These are phyloP conservation scores for Rhodotorula sp. DNA, from an alignment of 1,284 basidiomycete genomes.

Conservation along the genomic window DNA sequence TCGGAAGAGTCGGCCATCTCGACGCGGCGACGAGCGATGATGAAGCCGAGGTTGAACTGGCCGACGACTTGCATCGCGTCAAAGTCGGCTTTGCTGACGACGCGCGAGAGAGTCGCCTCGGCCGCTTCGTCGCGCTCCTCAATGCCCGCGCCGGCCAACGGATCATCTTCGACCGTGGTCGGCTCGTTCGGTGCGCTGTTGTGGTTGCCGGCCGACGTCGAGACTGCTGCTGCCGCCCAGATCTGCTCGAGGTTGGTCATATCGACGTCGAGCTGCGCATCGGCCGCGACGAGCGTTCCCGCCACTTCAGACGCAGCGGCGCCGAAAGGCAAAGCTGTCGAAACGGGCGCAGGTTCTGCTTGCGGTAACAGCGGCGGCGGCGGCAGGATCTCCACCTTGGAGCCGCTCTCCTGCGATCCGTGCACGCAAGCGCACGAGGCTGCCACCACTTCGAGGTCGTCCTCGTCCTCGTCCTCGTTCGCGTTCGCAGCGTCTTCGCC, in stretches of 20 bases:
- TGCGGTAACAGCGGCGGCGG: too few relatives aligned
- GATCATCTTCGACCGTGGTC: neutral
- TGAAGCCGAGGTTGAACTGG: slow-evolving; percentile 96
- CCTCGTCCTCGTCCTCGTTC: slow-evolving; percentile 19
- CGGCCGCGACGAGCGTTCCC: slow-evolving; percentile 20
- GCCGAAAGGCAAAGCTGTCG: slow-evolving; percentile 7
- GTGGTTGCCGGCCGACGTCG: too few relatives aligned
- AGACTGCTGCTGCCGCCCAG: neutral
- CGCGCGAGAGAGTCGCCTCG: slow-evolving; percentile 71
- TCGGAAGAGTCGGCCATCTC: slow-evolving; percentile 16
- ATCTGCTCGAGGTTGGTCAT: slow-evolving; percentile 4
- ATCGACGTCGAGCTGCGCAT: slow-evolving; percentile 21
- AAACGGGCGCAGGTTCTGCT: neutral
- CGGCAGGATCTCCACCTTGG: slow-evolving; percentile 35
- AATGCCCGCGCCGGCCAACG: slow-evolving; percentile 59
- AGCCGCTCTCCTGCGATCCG: slow-evolving; percentile 19
- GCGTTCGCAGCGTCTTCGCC: neutral
- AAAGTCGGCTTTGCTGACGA: slow-evolving; percentile 88
- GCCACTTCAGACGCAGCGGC: slow-evolving; percentile 25
- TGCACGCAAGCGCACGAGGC: slow-evolving; percentile 25
- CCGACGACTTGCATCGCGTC: slow-evolving; percentile 78
- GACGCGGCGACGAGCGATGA: slow-evolving; percentile 67
- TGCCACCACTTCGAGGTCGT: slow-evolving; percentile 8
- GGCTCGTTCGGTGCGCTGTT: neutral
- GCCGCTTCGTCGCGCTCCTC: slow-evolving; percentile 61